Evolutionary conservation across 768 basidiomycete species (phyloP).

Genomic region (Clathrus columnatus): DNA sequence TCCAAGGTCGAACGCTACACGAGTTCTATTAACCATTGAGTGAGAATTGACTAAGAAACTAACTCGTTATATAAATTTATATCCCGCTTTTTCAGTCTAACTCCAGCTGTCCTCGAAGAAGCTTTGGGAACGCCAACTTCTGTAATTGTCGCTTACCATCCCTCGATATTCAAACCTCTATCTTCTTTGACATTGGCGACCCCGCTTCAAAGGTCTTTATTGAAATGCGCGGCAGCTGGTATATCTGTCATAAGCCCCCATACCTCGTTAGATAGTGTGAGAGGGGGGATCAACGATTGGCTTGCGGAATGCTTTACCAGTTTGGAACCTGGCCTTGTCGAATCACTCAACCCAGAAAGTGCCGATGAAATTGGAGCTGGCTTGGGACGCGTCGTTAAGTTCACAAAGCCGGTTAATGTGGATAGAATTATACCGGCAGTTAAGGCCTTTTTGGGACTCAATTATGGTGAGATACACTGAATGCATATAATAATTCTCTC

Average conservation of each 20-base stretch:
- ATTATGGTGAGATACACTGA: conserved; percentile 44
- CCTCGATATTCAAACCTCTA: conserved; percentile 71
- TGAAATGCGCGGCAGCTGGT: conserved; percentile 72
- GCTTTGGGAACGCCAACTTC: conserved; percentile 52
- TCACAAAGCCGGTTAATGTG: conserved; percentile 50
- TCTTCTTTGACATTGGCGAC: conserved; percentile 68
- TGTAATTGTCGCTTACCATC: conserved; percentile 77
- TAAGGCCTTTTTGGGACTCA: conserved; percentile 55
- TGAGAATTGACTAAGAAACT: no score
- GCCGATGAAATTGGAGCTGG: conserved; percentile 31
- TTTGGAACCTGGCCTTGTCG: conserved; percentile 31
- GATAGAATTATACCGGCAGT: conserved; percentile 55
- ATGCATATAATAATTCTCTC: conserved; percentile 11
- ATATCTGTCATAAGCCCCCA: conserved; percentile 86
- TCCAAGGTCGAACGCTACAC: conserved; percentile 21
- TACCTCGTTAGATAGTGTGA: conserved; percentile 76
- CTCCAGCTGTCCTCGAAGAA: conserved; percentile 61
- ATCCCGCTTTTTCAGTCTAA: conserved; percentile 42
- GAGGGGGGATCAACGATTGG: conserved; percentile 89
- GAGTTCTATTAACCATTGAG: conserved; percentile 38
- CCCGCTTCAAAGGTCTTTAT: conserved; percentile 70
- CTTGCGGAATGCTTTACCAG: conserved; percentile 38
- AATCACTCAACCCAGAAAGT: conserved; percentile 30
- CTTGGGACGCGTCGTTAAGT: conserved; percentile 58
- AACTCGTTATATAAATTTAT: no score